Base-by-base conservation (phyloP, 768 basidiomycete genomes). In the Suillus occidentalis region DNA sequence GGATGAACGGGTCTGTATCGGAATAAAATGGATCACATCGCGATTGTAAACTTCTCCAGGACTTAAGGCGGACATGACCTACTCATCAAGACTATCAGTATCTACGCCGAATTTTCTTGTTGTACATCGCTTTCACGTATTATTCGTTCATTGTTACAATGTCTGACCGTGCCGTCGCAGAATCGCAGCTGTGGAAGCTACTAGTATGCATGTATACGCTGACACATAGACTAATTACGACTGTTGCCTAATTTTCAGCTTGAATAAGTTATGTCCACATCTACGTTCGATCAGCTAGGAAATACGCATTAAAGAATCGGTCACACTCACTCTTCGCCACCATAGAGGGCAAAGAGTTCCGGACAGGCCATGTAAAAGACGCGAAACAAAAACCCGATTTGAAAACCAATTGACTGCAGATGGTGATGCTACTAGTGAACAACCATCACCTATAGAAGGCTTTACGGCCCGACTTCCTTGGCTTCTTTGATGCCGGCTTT, bases 331-430 rank as follows among this genome's bases (percentile, higher is more conserved):
- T 86, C 83, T 73, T 90, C 80, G 13, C 89, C 89, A 4, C 72
- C 72, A 68, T 89, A 81, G 73, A 87, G 76, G 14, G 78, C 84
- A 72, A 90, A 92, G 58, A 90, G 78, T 71, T 90, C 89, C 1
- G 87, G 85, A 68, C 87, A 89, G 12, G 89, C 87, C 74, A 90
- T 82, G 71, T 88, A 90, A 74, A 91, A 91, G 13, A 90, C 87
- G 18, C 89, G 79, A 72, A 28, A 28, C 28, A 28, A 28, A 1
- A 89, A 89, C 66, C 87, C 86, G 64, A 6, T 36, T 14, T 47
- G 18, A 62, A 37, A 47, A 53, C 20, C 57, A 36, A 7, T 42
- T 14, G 31, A 53, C n/a, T 28, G 42, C 18, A 58, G 16, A 45
- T 37, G 16, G 37, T 14, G 43, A 53, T n/a, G 25, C 45, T 5